Evolutionary conservation across 2,329 filamentous ascomycete genomes (phyloP).

Genomic region (Xylaria sp.): DNA sequence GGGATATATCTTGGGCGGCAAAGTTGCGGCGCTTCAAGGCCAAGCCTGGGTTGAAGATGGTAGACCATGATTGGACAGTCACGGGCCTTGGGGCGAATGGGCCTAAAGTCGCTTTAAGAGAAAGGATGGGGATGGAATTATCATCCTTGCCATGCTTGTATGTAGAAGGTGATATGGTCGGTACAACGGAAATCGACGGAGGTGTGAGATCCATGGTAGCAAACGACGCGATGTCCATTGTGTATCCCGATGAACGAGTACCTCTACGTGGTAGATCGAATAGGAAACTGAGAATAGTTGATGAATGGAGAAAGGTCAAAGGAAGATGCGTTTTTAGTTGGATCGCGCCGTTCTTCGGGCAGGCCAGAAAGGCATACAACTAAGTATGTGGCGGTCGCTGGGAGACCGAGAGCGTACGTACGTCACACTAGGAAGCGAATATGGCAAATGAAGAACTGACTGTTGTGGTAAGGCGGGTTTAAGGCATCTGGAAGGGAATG

Average conservation of each 20-base stretch:
- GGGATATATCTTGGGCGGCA: slow-evolving; percentile 8
- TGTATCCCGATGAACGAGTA: background rate
- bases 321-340: too few relatives aligned
- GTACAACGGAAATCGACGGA: background rate
- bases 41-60: slow-evolving; percentile 6
- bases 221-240: background rate
- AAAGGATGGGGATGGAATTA: slow-evolving; percentile 2
- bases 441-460: too few relatives aligned
- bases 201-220: background rate
- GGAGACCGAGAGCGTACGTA: too few relatives aligned
- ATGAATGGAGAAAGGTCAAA: too few relatives aligned
- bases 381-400: too few relatives aligned
- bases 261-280: background rate
- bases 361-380: too few relatives aligned
- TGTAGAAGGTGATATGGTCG: slow-evolving; percentile 1
- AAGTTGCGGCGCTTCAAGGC: slow-evolving; percentile 11
- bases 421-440: too few relatives aligned
- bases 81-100: slow-evolving; percentile 3
- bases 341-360: too few relatives aligned
- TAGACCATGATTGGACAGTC: slow-evolving; percentile 7
- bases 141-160: slow-evolving; percentile 3
- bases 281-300: too few relatives aligned
- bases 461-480: too few relatives aligned
- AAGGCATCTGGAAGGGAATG: too few relatives aligned
- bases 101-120: slow-evolving; percentile 4